Evolutionary conservation across 2,329 filamentous ascomycete species (phyloP), one percentile per base, ranked within the genome.

Genomic region (Aspergillus carbonarius): DNA sequence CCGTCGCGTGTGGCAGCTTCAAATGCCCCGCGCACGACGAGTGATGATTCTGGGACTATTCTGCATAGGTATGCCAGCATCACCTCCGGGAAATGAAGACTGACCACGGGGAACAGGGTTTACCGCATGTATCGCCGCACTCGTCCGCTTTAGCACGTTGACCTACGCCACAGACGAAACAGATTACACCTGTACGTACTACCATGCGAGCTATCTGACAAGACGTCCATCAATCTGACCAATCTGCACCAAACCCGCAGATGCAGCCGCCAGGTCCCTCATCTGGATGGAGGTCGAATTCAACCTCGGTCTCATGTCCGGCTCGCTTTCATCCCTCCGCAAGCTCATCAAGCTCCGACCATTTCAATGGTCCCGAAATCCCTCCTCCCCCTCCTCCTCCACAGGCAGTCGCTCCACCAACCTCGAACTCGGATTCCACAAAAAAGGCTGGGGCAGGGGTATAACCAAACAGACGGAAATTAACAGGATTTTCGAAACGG

Each of bases 241-340:
- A n/a, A 27, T 39, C 4, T 13, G 25, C n/a, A 50, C 10, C 30
- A 42, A 23, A n/a, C 15, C 15, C 7, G n/a, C 34, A 63, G 62
- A 67, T 8, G 60, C 64, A 1, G 55, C 60, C 5, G 49, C 58
- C 5, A 54, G 55, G 1, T 62, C 66, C 3, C 50, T 66, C 4
- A 64, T 64, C 57, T 66, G 61, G 60, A 66, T 68, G 66, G 56
- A 58, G 6, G 55, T 66, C 8, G 66, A 68, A 27, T 68, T 68
- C 58, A 63, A 63, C 9, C 48, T 67, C 1, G 64, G 55, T 9
- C 63, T 67, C 8, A 56, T 65, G 13, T 52, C 64, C 7, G 64
- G 64, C 10, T 66, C 64, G 5, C 59, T 66, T 8, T 62, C 63
- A 0, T 66, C 63, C 13, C 30, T 63, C 9, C 25, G 20, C 39